Percentiles rank a stretch among this genome's conserved stretches.
Conservation (phyloP, 2,329 filamentous ascomycete species). For the Sclerotinia glacialis region DNA sequence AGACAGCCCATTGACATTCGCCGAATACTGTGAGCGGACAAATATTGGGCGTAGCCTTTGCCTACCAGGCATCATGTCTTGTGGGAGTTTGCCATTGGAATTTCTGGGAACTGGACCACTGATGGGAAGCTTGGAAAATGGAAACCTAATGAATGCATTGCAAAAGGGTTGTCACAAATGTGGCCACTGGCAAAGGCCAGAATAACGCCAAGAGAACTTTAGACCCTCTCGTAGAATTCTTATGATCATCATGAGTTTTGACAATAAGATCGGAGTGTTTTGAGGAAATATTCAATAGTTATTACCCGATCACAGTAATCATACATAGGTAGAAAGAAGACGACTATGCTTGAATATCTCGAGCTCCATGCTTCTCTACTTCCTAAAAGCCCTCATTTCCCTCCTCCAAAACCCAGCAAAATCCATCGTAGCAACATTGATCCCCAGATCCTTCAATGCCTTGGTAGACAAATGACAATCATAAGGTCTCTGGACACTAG, state of each 20-base stretch:
- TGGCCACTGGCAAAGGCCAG: neutral
- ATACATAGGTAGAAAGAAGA: neutral
- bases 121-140: neutral
- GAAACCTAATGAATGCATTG: neutral
- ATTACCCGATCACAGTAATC: neutral
- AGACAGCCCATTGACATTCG: neutral
- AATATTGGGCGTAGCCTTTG: neutral
- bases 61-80: neutral
- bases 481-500: constrained; percentile 74
- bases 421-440: constrained; percentile 70
- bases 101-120: neutral
- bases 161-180: neutral
- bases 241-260: neutral
- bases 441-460: constrained; percentile 67
- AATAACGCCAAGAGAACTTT: neutral
- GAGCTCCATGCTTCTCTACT: constrained; percentile 25
- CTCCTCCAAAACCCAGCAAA: constrained; percentile 80
- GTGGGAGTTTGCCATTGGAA: neutral
- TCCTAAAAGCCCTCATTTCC: constrained; percentile 55
- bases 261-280: neutral
- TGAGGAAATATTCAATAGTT: neutral
- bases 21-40: neutral
- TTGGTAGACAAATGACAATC: constrained; percentile 84
- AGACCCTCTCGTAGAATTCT: neutral
- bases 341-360: neutral